Base-by-base conservation (phyloP, 495 filamentous ascomycete species). In the Bathelium albidoporum region DNA sequence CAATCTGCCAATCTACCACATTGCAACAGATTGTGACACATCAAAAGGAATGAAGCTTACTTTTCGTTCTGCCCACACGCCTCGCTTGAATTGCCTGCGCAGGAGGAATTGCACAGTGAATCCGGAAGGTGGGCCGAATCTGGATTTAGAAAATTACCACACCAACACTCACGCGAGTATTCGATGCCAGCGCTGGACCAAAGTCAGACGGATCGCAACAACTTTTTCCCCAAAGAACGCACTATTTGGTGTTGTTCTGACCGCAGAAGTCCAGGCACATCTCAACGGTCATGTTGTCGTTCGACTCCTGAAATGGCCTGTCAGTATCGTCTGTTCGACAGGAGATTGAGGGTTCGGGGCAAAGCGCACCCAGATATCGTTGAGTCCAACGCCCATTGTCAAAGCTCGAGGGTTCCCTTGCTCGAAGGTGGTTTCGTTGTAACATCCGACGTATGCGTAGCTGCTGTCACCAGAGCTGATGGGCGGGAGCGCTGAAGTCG, bases 361-460 rank as follows among this genome's bases (percentile, higher is more conserved):
- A 9, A 55, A 9, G 20, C 49, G 22, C 2, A 55, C 49, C 49
- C 49, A 55, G 24, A 26, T 12, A 55, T 12, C 20, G 20, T 55
- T 55, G 0, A 55, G 49, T 1, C 20, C 12, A 9, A 55, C 49
- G 49, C 49, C 49, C 49, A 55, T 55, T 0, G 49, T 55, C 24
- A 55, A 55, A 9, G 49, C 49, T 2, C 49, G 49, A 55, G 49
- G 49, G 5, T 26, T 11, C 2, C 24, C 49, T 10, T n/a, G n/a
- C 24, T 55, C 49, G 16, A 29, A 55, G 20, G 49, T 55, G 49
- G 73, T 75, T 39, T 74, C 73, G 44, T 74, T 74, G 64, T 71
- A 75, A 58, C 73, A 75, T 26, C 73, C 73, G 3, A 66, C 55
- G 59, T 75, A 72, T 20, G 49, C 34, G 59, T 73, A 73, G 26